Evolutionary conservation across 2,329 filamentous ascomycete species (phyloP).

Genomic region (Chalara sp.): DNA sequence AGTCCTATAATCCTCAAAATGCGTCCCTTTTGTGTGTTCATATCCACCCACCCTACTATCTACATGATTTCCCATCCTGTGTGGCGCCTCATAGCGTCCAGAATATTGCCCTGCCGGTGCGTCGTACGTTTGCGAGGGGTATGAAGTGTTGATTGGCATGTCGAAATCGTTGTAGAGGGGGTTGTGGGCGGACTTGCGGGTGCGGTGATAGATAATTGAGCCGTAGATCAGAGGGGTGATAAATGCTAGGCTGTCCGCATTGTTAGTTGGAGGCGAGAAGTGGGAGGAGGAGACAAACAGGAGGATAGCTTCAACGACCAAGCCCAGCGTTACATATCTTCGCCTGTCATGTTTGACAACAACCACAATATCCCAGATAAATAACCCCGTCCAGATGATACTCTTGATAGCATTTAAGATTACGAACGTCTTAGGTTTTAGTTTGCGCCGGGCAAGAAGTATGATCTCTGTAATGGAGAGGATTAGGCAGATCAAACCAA

Average conservation of each 20-base stretch:
- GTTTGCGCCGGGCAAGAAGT: constrained; percentile 14
- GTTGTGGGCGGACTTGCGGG: constrained; percentile 1
- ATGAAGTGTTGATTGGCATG: background rate
- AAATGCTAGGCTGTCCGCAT: constrained; percentile 15
- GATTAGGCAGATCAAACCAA: constrained; percentile 12
- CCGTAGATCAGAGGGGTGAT: constrained; percentile 21
- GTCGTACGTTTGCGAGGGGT: background rate
- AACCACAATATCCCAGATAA: constrained; percentile 14
- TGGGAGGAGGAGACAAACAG: constrained; percentile 8
- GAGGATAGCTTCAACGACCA: constrained; percentile 13
- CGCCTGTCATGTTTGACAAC: background rate
- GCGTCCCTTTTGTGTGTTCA: background rate
- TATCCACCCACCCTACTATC: background rate
- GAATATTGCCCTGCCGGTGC: background rate
- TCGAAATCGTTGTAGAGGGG: constrained; percentile 8
- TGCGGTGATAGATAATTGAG: constrained; percentile 14
- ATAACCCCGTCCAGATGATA: constrained; percentile 12
- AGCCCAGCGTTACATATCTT: constrained; percentile 3
- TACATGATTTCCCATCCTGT: background rate
- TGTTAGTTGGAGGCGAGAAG: background rate
- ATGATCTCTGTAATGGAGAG: constrained; percentile 21
- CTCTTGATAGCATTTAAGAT: constrained; percentile 18
- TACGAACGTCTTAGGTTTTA: constrained; percentile 18
- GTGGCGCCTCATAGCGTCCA: background rate
- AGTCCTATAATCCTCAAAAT: background rate